phyloP scores from a whole-genome alignment of 495 filamentous ascomycete species.

The Penicillium crystallinum region DNA sequence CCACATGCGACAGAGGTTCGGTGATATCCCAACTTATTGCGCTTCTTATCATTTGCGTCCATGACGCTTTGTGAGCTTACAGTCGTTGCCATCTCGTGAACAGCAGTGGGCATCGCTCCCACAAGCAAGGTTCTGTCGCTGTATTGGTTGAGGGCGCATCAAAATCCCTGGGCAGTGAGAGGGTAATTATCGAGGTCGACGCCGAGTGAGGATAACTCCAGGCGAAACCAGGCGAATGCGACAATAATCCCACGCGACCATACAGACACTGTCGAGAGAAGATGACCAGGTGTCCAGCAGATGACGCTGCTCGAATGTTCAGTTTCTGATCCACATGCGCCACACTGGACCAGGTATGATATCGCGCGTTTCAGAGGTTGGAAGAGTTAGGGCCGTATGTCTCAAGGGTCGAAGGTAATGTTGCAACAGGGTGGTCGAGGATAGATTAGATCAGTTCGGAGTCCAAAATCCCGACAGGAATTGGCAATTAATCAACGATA shows the following conservation, averaged over 20 bases:
- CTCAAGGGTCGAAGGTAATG: slow-evolving; percentile 4
- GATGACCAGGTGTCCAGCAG: slow-evolving; percentile 2
- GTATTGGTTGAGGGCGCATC: slow-evolving; percentile 37
- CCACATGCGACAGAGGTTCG: slow-evolving; percentile 95
- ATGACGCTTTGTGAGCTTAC: slow-evolving; percentile 56
- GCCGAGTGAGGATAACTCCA: neutral
- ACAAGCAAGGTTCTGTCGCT: slow-evolving; percentile 17
- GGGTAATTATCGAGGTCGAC: neutral
- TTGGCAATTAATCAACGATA: slow-evolving; percentile 25
- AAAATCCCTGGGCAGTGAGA: slow-evolving; percentile 19
- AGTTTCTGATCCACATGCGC: slow-evolving; percentile 18
- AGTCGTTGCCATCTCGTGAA: slow-evolving; percentile 62
- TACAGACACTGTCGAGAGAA: slow-evolving; percentile 9
- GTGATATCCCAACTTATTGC: slow-evolving; percentile 97
- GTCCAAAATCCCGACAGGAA: slow-evolving; percentile 5
- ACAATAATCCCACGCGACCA: slow-evolving; percentile 11
- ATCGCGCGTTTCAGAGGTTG: slow-evolving; percentile 24
- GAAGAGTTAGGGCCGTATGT: slow-evolving; percentile 4
- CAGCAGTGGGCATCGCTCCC: slow-evolving; percentile 39
- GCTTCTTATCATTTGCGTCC: slow-evolving; percentile 67
- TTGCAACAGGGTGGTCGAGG: slow-evolving; percentile 22
- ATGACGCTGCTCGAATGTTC: slow-evolving; percentile 14
- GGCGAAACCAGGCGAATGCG: slow-evolving; percentile 5
- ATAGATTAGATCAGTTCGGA: slow-evolving; percentile 19
- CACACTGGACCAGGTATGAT: slow-evolving; percentile 14